Evolutionary conservation across 805 yeast species (phyloP).

Genomic region (Hanseniaspora thailandica): DNA sequence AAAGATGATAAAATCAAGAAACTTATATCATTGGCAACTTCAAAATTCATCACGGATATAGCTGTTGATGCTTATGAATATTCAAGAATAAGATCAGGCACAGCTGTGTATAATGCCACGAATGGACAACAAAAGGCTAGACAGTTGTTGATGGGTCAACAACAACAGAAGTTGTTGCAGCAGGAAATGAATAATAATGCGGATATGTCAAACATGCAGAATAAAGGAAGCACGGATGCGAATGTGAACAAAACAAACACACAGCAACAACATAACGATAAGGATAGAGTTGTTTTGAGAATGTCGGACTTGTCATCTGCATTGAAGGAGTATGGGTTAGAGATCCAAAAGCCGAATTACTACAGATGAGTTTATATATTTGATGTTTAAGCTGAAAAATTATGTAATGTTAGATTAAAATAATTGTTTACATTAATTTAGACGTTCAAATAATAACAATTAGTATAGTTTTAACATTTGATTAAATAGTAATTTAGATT

Average conservation of each 20-base stretch:
- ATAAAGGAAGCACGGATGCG: constrained; percentile 17
- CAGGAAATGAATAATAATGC: constrained; percentile 23
- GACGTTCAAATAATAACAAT: too few relatives aligned
- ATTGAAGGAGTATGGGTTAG: constrained; percentile 81
- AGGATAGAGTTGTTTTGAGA: constrained; percentile 72
- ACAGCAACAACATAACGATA: constrained; percentile 36
- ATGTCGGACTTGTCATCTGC: constrained; percentile 92
- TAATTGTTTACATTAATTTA: background rate
- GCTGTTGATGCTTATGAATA: constrained; percentile 96
- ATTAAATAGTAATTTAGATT: too few relatives aligned
- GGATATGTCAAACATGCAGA: constrained; percentile 3
- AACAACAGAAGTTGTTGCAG: constrained; percentile 32
- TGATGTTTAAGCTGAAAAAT: too few relatives aligned
- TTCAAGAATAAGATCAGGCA: constrained; percentile 78
- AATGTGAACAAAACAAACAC: constrained; percentile 17
- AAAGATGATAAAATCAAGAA: constrained; percentile 70
- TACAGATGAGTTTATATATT: constrained; percentile 43
- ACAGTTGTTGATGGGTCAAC: constrained; percentile 59
- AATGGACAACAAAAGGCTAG: constrained; percentile 80
- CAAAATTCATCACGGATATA: constrained; percentile 83
- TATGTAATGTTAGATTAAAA: background rate
- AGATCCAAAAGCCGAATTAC: constrained; percentile 83
- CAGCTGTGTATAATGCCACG: constrained; percentile 72
- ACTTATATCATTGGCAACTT: constrained; percentile 85
- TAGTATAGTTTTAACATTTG: too few relatives aligned